phyloP scores from a whole-genome alignment of 495 filamentous ascomycete species.

The Darksidea phi region DNA sequence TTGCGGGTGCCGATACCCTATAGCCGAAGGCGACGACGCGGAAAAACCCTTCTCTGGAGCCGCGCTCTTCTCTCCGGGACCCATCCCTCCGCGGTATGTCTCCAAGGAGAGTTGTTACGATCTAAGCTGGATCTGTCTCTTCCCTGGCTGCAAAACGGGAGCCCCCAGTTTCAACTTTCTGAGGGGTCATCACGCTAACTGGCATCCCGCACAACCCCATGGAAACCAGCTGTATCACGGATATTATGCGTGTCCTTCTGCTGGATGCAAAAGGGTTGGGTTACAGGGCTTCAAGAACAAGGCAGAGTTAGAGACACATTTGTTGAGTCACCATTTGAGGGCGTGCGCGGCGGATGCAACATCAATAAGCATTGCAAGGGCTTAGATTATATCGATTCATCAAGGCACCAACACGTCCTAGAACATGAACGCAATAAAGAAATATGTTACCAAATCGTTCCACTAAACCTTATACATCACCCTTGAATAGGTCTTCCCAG shows the following conservation, averaged over 20 bases:
- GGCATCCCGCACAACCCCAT: slow-evolving; percentile 6
- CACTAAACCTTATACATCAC: too few species aligned
- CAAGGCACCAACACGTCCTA: neutral
- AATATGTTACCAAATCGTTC: too few species aligned
- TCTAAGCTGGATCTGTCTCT: neutral
- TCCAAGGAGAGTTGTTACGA: neutral
- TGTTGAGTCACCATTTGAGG: slow-evolving; percentile 11
- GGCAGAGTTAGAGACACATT: slow-evolving; percentile 14
- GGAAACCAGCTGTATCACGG: neutral
- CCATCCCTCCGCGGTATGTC: neutral
- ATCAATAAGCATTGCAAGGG: neutral
- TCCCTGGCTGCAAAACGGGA: slow-evolving; percentile 1
- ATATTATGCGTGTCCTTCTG: slow-evolving; percentile 8
- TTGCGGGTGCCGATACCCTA: slow-evolving; percentile 11
- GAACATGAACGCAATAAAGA: too few species aligned
- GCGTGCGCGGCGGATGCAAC: slow-evolving; percentile 5
- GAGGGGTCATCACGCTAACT: slow-evolving; percentile 1
- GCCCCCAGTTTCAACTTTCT: neutral
- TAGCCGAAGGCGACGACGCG: neutral
- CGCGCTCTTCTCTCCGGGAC: neutral
- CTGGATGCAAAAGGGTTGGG: slow-evolving; percentile 17
- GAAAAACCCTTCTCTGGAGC: slow-evolving; percentile 1
- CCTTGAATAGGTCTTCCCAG: too few species aligned
- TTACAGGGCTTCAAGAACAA: neutral
- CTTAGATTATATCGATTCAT: neutral